These are phyloP conservation scores for Curvularia hawaiiensis DNA, from an alignment of 2,329 filamentous ascomycete species.

Conservation along the genomic window DNA sequence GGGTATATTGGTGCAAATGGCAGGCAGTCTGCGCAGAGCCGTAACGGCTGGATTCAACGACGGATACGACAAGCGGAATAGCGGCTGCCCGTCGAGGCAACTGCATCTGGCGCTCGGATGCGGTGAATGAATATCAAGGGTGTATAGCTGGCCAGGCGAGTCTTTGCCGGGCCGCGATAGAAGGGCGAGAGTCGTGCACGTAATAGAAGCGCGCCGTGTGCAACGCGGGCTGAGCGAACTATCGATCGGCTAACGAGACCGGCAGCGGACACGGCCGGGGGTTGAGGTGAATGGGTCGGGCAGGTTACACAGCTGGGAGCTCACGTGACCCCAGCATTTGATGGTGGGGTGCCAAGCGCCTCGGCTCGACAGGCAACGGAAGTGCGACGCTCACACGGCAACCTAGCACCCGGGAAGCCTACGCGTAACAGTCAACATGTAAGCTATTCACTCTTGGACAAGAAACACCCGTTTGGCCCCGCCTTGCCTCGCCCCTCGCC, in stretches of 20 bases:
- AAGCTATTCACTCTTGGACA: constrained; percentile 5
- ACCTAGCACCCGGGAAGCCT: constrained; percentile 15
- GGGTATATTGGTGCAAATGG: constrained; percentile 17
- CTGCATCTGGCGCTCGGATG: not conserved
- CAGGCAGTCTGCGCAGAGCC: constrained; percentile 16
- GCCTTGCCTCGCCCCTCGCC: constrained; percentile 5
- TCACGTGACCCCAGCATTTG: constrained; percentile 3
- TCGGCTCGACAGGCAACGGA: constrained; percentile 14
- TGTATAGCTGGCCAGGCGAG: constrained; percentile 3
- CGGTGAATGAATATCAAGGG: not conserved
- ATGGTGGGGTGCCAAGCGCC: constrained; percentile 22
- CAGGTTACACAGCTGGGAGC: not conserved
- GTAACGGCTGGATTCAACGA: constrained; percentile 18
- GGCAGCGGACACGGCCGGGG: not conserved
- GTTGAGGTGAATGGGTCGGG: not conserved
- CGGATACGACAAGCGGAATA: constrained; percentile 12
- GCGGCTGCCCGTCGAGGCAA: constrained; percentile 17
- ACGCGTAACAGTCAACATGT: constrained; percentile 11
- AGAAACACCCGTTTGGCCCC: constrained; percentile 1
- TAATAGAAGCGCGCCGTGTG: not conserved
- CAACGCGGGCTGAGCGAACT: not conserved
- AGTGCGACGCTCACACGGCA: constrained; percentile 22
- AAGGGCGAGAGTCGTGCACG: constrained; percentile 3
- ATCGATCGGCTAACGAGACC: not conserved
- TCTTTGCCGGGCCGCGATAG: constrained; percentile 9